Percentiles rank a stretch among this genome's conserved stretches.
These are phyloP conservation scores for Globomyces pollinis-pini DNA, from an alignment of 192 early-diverging fungal species.

Conservation along the genomic window DNA sequence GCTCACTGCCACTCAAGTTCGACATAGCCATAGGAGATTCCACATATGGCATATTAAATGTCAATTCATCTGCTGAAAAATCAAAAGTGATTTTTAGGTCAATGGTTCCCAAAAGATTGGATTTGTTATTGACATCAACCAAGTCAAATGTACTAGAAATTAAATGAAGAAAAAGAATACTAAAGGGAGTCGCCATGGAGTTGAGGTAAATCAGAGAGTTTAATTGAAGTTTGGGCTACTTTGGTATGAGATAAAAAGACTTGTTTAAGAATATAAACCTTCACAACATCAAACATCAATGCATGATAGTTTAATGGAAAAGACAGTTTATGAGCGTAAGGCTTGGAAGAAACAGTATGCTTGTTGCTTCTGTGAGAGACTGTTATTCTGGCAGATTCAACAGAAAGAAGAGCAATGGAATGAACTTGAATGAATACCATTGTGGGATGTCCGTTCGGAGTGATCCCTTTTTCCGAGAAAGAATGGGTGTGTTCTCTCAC, in stretches of 20 bases:
- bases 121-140: not conserved
- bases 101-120: conserved; percentile 3
- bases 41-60: conserved; percentile 11
- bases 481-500: not conserved
- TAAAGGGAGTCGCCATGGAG: conserved; percentile 19
- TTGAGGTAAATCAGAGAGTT: conserved; percentile 18
- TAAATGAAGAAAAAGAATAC: too few relatives aligned
- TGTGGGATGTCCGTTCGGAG: not conserved
- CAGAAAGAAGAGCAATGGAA: conserved; percentile 15
- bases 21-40: conserved; percentile 17
- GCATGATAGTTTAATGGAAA: conserved; percentile 21
- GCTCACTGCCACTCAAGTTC: conserved; percentile 16
- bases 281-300: conserved; percentile 29
- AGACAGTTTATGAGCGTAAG: conserved; percentile 11
- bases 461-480: not conserved
- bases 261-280: conserved; percentile 14
- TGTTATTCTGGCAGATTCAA: conserved; percentile 6
- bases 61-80: conserved; percentile 5
- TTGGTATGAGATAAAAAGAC: conserved; percentile 9
- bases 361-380: conserved; percentile 20
- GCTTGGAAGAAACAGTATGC: conserved; percentile 4
- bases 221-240: conserved; percentile 18
- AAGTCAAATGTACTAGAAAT: conserved; percentile 9
- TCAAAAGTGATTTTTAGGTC: conserved; percentile 3
- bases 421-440: conserved; percentile 5